A percentile compares a stretch with the other conserved stretches of the same genome.
phyloP scores from a whole-genome alignment of 495 filamentous ascomycete species.

The Daldinia grandis region DNA sequence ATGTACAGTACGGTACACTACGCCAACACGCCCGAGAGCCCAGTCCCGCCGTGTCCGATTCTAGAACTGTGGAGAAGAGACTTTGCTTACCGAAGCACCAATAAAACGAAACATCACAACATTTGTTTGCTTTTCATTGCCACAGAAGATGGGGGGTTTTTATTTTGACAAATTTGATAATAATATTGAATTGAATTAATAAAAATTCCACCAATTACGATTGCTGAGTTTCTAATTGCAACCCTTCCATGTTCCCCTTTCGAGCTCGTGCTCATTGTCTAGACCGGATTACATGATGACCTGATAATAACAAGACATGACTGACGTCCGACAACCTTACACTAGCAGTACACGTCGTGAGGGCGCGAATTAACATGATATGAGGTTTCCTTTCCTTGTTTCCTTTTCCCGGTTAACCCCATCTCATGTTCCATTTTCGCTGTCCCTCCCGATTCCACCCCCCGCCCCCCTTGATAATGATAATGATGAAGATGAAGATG shows the following conservation, averaged over 20 bases:
- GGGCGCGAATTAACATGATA: conserved; percentile 33
- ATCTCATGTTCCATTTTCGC: conserved; percentile 13
- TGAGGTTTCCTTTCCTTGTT: not conserved
- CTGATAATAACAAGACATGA: conserved; percentile 26
- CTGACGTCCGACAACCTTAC: conserved; percentile 37
- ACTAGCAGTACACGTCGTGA: conserved; percentile 38
- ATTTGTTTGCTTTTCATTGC: not conserved
- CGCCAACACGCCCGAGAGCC: not conserved
- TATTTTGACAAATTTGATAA: not conserved
- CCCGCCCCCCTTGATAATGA: not conserved
- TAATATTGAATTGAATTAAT: conserved; percentile 15
- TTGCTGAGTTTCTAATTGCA: conserved; percentile 13
- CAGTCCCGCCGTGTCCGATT: not conserved
- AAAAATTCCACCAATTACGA: conserved; percentile 23
- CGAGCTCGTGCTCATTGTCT: conserved; percentile 43
- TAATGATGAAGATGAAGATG: too few relatives aligned
- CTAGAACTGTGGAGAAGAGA: not conserved
- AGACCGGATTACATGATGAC: conserved; percentile 29
- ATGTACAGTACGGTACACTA: too few relatives aligned
- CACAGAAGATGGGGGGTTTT: not conserved
- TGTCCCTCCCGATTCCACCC: conserved; percentile 13
- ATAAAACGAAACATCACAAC: not conserved
- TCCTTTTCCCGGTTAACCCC: not conserved
- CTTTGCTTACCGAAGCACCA: not conserved
- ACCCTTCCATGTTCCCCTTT: conserved; percentile 18